Evolutionary conservation across 768 basidiomycete genomes (phyloP).

Genomic region (Kwoniella bestiolae): DNA sequence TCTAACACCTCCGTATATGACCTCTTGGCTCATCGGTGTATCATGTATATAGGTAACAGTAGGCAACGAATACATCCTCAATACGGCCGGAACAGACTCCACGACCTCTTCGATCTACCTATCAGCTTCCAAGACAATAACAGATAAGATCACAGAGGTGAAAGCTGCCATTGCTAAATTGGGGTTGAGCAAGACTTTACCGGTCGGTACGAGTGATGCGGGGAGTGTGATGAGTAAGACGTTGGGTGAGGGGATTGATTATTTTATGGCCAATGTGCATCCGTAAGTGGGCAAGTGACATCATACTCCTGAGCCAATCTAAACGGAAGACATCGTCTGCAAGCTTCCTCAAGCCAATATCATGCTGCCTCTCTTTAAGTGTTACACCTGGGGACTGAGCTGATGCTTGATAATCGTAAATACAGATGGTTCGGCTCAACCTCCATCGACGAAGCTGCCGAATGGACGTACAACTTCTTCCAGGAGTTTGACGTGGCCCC

Average conservation of each 20-base stretch:
- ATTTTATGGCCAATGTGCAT: constrained; percentile 79
- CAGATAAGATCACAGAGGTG: constrained; percentile 64
- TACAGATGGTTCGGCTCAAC: constrained; percentile 80
- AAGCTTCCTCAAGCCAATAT: no score
- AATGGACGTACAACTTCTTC: constrained; percentile 84
- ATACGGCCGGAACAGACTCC: constrained; percentile 58
- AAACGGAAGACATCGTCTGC: no score
- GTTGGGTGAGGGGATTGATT: constrained; percentile 62
- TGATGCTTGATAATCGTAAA: neutral
- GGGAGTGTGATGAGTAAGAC: constrained; percentile 79
- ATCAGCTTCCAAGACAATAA: constrained; percentile 67
- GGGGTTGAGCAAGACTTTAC: constrained; percentile 66
- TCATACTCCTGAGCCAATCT: no score
- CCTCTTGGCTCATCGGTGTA: neutral
- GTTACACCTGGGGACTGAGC: no score
- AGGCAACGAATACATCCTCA: constrained; percentile 87
- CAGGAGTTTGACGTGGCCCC: constrained; percentile 62
- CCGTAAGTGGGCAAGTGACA: no score
- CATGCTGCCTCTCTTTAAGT: no score
- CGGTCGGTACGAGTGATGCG: constrained; percentile 81
- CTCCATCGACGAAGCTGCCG: constrained; percentile 68
- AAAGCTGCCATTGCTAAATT: constrained; percentile 61
- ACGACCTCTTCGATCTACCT: constrained; percentile 42
- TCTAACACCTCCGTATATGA: no score
- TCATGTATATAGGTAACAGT: constrained; percentile 66